Base-by-base conservation (phyloP, 1,284 basidiomycete species). In the Papiliotrema flavescens region DNA sequence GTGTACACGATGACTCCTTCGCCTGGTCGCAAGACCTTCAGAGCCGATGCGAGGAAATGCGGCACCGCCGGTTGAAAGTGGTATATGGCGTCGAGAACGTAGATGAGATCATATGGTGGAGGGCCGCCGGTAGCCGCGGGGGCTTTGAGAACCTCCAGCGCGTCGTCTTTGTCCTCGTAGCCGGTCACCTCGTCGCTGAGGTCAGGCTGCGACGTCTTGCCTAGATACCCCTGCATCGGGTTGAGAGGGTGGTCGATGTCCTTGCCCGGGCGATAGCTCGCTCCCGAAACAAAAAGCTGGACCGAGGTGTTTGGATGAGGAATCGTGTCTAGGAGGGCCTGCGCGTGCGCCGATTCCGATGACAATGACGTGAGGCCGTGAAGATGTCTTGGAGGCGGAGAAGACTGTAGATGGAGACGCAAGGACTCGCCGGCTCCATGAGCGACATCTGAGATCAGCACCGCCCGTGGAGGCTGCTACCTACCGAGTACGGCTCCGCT, bases 341-440 rank as follows among this genome's bases (percentile, higher is more conserved):
- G 67, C 0, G 85, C 78, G 6, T 80, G 79, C 43, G 68, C 49
- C 45, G 83, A 76, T 57, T 89, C 86, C 2, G 69, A 55, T 9
- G 70, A 49, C 4, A 86, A 76, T 53, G 82, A 83, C 13, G 86
- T 87, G 37, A 89, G 82, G 9, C 84, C 87, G 20, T 78, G 77
- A 11, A 89, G 62, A 51, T 73, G 64, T 1, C 75, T 69, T 7
- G 82, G 84, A 9, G 78, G 79, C 14, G 82, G 80, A 23, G 51
- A 39, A 8, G 48, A 47, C 7, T 60, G 58, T 19, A 75, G 63
- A 49, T 74, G 73, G 36, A 75, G 47, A 19, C 83, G 67, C 9
- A 88, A 76, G 0, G 85, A 87, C 70, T 87, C 86, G 41, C 86
- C 86, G 24, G 82, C 83, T 23, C 85, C 86, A 69, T 86, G 83